A percentile compares a stretch with the other conserved stretches of the same genome.
Evolutionary conservation across 2,329 filamentous ascomycete species (phyloP).

Genomic region (Epichloe amarillans): DNA sequence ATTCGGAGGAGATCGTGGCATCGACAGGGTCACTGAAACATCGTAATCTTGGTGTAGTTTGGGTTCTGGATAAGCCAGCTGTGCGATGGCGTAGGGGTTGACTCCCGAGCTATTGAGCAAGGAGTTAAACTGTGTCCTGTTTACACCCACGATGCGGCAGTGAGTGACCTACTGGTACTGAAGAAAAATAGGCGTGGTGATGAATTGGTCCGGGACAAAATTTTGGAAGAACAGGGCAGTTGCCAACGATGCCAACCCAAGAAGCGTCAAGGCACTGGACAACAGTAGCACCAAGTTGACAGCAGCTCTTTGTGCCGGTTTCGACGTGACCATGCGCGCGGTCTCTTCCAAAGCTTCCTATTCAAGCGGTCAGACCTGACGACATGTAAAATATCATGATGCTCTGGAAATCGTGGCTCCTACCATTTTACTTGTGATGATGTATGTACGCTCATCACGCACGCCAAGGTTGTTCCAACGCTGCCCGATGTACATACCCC

Average conservation of each 20-base stretch:
- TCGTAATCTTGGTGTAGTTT: conserved; percentile 73
- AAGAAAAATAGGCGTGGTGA: conserved; percentile 38
- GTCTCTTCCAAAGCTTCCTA: conserved; percentile 25
- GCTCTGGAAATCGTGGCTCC: background rate
- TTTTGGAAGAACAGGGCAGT: conserved; percentile 42
- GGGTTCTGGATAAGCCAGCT: conserved; percentile 37
- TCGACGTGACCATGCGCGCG: conserved; percentile 31
- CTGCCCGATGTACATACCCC: background rate
- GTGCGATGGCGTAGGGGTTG: conserved; percentile 40
- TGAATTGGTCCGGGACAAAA: conserved; percentile 42
- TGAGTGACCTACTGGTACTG: conserved; percentile 41
- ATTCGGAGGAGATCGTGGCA: conserved; percentile 71
- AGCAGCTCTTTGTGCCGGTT: conserved; percentile 34
- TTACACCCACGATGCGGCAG: no score
- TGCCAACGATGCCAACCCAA: conserved; percentile 33
- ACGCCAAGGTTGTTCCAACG: background rate
- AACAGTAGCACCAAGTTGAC: conserved; percentile 33
- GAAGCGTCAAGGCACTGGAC: conserved; percentile 28
- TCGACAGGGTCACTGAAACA: conserved; percentile 56
- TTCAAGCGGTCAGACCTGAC: background rate
- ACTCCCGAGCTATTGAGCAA: conserved; percentile 25
- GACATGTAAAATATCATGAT: background rate
- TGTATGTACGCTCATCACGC: background rate
- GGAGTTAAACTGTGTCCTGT: conserved; percentile 5
- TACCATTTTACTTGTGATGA: background rate